Conservation (phyloP, 768 basidiomycete species). For the Lactifluus hygrophoroides region DNA sequence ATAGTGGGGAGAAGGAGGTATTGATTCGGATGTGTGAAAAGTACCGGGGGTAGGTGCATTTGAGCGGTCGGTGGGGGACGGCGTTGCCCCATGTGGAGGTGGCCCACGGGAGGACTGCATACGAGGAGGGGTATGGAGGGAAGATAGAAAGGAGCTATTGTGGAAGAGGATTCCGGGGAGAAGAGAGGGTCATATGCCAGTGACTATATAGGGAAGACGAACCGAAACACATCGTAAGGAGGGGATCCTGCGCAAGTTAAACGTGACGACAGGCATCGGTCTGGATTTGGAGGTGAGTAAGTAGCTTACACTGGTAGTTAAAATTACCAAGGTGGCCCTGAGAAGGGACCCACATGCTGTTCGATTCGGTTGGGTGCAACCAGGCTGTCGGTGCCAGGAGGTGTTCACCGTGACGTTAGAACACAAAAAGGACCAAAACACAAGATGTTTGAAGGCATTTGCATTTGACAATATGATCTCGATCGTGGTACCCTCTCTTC, state of each 20-base stretch:
- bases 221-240: slow-evolving; percentile 1
- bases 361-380: slow-evolving; percentile 6
- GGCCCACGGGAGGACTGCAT: slow-evolving; percentile 13
- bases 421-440: too few relatives aligned
- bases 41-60: not conserved
- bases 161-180: slow-evolving; percentile 1
- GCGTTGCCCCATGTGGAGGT: slow-evolving; percentile 9
- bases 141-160: not conserved
- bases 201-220: slow-evolving; percentile 3
- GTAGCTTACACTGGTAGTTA: too few relatives aligned
- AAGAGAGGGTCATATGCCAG: slow-evolving; percentile 1
- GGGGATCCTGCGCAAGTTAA: not conserved
- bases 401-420: not conserved
- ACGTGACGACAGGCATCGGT: slow-evolving; percentile 7
- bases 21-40: slow-evolving; percentile 3
- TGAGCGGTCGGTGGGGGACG: slow-evolving; percentile 7
- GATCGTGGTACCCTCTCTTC: not conserved
- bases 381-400: not conserved
- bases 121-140: not conserved
- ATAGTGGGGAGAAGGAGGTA: not conserved
- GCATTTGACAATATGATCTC: not conserved
- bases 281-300: not conserved
- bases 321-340: too few relatives aligned
- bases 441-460: not conserved
- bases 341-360: not conserved